phyloP scores from a whole-genome alignment of 106 monocot genomes.

The Xerophyta viscosa region DNA sequence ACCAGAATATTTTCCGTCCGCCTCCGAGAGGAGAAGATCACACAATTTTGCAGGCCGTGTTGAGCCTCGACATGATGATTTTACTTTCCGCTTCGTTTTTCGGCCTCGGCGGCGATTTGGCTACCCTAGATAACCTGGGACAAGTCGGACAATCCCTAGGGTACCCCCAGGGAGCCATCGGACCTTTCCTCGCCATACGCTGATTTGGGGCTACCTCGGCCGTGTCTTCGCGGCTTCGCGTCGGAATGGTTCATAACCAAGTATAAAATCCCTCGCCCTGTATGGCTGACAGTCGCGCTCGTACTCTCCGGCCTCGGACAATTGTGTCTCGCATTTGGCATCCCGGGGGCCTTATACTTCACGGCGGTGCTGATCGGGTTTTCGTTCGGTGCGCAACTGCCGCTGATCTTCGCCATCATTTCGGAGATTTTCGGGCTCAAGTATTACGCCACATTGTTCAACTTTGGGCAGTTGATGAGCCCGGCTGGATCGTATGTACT shows the following conservation, averaged over 20 bases:
- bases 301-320: constrained; percentile 36
- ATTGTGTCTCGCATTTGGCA: constrained; percentile 43
- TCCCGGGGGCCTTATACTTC: constrained; percentile 28
- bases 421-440: constrained; percentile 53
- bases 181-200: constrained; percentile 39
- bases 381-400: constrained; percentile 45
- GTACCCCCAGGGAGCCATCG: constrained; percentile 23
- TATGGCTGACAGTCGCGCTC: constrained; percentile 26
- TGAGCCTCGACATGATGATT: constrained; percentile 47
- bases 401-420: constrained; percentile 38
- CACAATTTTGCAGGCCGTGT: constrained; percentile 16
- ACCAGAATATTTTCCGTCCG: background rate
- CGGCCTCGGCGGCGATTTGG: constrained; percentile 44
- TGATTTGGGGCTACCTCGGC: constrained; percentile 45
- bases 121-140: constrained; percentile 57
- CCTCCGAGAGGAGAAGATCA: constrained; percentile 22
- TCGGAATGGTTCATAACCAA: constrained; percentile 29
- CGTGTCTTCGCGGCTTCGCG: constrained; percentile 29
- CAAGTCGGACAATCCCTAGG: constrained; percentile 47
- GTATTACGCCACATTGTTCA: constrained; percentile 47
- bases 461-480: constrained; percentile 30
- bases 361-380: constrained; percentile 47
- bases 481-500: constrained; percentile 39
- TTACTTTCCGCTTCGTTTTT: constrained; percentile 31
- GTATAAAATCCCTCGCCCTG: constrained; percentile 33